Base-by-base conservation (phyloP, 495 filamentous ascomycete genomes). In the Neurospora tetraspora region DNA sequence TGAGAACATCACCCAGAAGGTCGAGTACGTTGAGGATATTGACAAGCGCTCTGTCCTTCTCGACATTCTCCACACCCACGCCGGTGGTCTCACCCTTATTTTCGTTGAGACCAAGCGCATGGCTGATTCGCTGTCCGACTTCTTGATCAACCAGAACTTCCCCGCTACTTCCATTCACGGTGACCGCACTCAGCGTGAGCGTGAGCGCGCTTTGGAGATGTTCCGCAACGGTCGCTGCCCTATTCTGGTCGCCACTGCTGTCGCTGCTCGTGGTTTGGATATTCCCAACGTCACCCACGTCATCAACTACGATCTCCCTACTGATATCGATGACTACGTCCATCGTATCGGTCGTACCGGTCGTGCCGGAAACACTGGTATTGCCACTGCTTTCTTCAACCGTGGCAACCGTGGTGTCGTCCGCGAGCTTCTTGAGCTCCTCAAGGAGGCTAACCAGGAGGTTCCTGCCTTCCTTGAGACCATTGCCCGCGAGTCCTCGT, bases 31-130 rank as follows among this genome's bases (percentile, higher is more conserved):
- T 71, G 96, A 99, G 84, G 96, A 99, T 77, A 81, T 87, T 45
- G 96, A 99, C 87, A 99, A 99, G 89, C 94, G 96, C 74, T 97
- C 95, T 68, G 96, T 98, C 72, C 88, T 99, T 53, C 88, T 98
- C 42, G 96, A 99, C 77, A 98, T 99, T 73, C 90, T 99, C 59
- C 96, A 98, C 86, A 98, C 94, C 68, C 93, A 97, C 77, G 94
- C 90, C 72, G 92, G 85, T 74, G 95, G 95, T 76, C 89, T 98
- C 31, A 98, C 96, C 3, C 85, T 99, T 38, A 98, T 98, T 81
- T 99, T 99, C 84, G 96, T 98, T 71, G 96, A 98, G 86, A 98
- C 96, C 71, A 99, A 99, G 90, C 94, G 96, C 77, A 99, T 98
- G 95, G 96, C 96, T 70, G 96, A 99, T 83, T 92, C 94, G 9